Percentiles rank a stretch among this genome's conserved stretches.
phyloP scores from a whole-genome alignment of 2,329 filamentous ascomycete species.

The Microcyclospora tardicrescens region DNA sequence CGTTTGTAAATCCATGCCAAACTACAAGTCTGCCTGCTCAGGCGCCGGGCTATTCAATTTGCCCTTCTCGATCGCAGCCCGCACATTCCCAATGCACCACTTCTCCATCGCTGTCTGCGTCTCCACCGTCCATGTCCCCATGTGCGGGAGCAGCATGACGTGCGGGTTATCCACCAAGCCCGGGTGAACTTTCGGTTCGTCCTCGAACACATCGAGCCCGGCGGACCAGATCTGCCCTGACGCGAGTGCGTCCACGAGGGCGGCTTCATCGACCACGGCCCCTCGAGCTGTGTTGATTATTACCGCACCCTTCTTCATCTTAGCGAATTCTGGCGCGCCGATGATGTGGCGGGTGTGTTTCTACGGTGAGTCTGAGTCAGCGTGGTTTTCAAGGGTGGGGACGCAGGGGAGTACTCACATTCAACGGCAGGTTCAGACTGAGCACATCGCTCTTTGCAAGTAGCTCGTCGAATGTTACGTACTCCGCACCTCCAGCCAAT shows the following conservation, averaged over 20 bases:
- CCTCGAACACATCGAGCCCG: slow-evolving; percentile 71
- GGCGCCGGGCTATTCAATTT: slow-evolving; percentile 56
- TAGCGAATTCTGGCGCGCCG: slow-evolving; percentile 52
- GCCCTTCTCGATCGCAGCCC: slow-evolving; percentile 47
- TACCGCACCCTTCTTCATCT: slow-evolving; percentile 67
- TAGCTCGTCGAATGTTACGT: slow-evolving; percentile 62
- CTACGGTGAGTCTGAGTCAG: slow-evolving; percentile 20
- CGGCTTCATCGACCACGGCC: slow-evolving; percentile 69
- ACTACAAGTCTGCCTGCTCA: slow-evolving; percentile 46
- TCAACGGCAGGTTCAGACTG: slow-evolving; percentile 68
- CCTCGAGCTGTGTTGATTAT: slow-evolving; percentile 75
- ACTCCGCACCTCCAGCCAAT: slow-evolving; percentile 45
- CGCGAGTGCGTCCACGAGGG: slow-evolving; percentile 60
- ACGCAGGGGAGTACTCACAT: slow-evolving; percentile 42
- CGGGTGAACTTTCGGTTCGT: slow-evolving; percentile 65
- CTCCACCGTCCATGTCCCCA: slow-evolving; percentile 73
- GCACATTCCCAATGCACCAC: slow-evolving; percentile 60
- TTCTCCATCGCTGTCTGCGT: slow-evolving; percentile 54
- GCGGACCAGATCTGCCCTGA: slow-evolving; percentile 55
- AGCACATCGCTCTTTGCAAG: slow-evolving; percentile 59
- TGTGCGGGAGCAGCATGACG: slow-evolving; percentile 62
- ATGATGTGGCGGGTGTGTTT: slow-evolving; percentile 63
- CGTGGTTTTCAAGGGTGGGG: background rate
- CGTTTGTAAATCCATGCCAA: no score
- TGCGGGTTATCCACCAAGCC: slow-evolving; percentile 55